Base-by-base conservation (phyloP, 805 yeast species). In the Candida glaebosa region DNA sequence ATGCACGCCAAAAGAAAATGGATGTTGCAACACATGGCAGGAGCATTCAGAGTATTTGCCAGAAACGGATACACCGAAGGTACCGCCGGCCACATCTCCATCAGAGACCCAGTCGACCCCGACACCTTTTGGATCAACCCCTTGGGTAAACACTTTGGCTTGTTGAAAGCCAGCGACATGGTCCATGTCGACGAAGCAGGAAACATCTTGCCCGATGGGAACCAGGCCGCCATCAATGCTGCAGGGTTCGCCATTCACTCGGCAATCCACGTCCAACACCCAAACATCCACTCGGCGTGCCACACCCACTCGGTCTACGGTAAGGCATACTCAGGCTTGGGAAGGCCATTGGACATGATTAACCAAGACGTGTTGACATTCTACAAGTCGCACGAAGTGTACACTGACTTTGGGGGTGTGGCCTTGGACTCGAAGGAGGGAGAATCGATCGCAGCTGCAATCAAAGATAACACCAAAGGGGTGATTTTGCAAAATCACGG, bases 51-150 rank as follows among this genome's bases (percentile, higher is more conserved):
- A 46, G 76, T 84, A 1, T 85, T 87, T 59, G 89, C 87, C n/a
- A 73, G 95, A 55, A 78, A 76, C 50, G 87, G 87, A 14, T 87
- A 66, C 61, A 70, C 81, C 14, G 88, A 85, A 58, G 96, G 95
- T 12, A 61, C 79, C 16, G 88, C 95, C 0, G 96, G 96, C 17
- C 96, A 87, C 58, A 87, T 87, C 43, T 83, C 93, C 6, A 75
- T 87, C 9, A 75, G 93, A 51, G 96, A 87, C 55, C 96, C 96
- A 3, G 79, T 84, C 34, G 79, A 82, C 48, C 84, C 84, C n/a
- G 59, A 70, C 35, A 84, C 91, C 3, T 87, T 87, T 60, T 87
- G 96, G 96, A 85, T 87, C 58, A 87, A 87, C 63, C 96, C 96
- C 3, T 67, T 87, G 48, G 91, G 84, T n/a, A 75, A 72, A 49